Base-by-base conservation (phyloP, 2,329 filamentous ascomycete species). In the Fusarium tupiense region DNA sequence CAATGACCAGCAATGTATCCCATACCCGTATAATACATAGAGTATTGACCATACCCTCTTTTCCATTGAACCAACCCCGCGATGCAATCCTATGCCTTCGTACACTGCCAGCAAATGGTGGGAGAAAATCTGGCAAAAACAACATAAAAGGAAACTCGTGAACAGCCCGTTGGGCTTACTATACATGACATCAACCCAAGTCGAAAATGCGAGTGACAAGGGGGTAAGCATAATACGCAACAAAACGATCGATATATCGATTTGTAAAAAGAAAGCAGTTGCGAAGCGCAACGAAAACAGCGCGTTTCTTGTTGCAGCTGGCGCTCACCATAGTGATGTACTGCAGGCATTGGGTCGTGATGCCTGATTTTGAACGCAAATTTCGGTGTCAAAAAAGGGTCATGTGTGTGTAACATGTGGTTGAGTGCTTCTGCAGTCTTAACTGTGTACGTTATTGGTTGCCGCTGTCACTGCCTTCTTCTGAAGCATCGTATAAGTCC, bases 401-500 rank as follows among this genome's bases (percentile, higher is more conserved):
- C 56, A 22, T 35, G 31, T 49, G 46, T 47, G 41, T 47, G 24
- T 58, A 43, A 33, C 50, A 29, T 54, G 20, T 43, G n/a, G 37
- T 57, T 40, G 33, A 56, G 54, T 20, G 26, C 17, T n/a, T 26
- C 17, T 31, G 13, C 29, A 52, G 54, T 41, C 24, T 54, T 38
- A 17, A 29, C 14, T 40, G 43, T 52, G 56, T 35, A 20, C 49
- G 41, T 78, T 70, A 81, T 57, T 71, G 70, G 41, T 57, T 78
- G 43, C 79, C 74, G 50, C 80, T 79, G 58, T 77, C 78, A 59
- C 80, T 80, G 38, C 81, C 81, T 46, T 83, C 80, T 65, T 84
- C 82, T 22, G 79, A 73, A 41, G 81, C 76, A 56, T 86, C 85
- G 77, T 85, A 88, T 43, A 87, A 80, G 67, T 88, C 85, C 6